Evolutionary conservation across 2,329 filamentous ascomycete species (phyloP).

Genomic region (Aspergillus candidus): DNA sequence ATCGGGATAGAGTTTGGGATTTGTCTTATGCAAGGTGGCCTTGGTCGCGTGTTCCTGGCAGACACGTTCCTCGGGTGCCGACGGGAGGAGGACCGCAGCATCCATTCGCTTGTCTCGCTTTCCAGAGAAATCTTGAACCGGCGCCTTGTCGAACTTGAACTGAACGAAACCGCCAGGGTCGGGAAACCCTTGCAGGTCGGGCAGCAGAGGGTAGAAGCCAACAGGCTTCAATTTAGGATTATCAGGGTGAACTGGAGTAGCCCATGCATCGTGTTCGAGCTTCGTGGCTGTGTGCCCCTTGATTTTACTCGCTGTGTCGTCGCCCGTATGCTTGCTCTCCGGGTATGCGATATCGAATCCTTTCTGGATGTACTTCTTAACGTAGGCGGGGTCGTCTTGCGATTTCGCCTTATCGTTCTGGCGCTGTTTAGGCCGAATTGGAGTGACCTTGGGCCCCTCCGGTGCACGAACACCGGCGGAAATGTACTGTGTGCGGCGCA

Average conservation of each 20-base stretch:
- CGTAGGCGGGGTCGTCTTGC: constrained; percentile 54
- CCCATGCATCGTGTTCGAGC: constrained; percentile 55
- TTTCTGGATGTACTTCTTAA: constrained; percentile 56
- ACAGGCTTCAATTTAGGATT: constrained; percentile 53
- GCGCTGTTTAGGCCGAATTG: constrained; percentile 22
- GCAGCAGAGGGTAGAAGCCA: constrained; percentile 55
- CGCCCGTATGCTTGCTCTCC: constrained; percentile 52
- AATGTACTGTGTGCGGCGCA: constrained; percentile 94
- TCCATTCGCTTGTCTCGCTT: constrained; percentile 56
- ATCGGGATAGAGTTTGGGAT: constrained; percentile 46
- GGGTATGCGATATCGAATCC: constrained; percentile 62
- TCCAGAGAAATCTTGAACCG: constrained; percentile 42
- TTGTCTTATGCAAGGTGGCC: constrained; percentile 42
- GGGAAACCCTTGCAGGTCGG: constrained; percentile 55
- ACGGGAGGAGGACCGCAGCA: constrained; percentile 51
- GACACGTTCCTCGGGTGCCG: constrained; percentile 43
- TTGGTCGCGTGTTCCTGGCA: constrained; percentile 45
- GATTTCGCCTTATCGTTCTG: constrained; percentile 29
- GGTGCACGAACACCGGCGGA: constrained; percentile 33
- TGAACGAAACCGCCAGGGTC: constrained; percentile 55
- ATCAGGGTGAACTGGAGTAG: constrained; percentile 53
- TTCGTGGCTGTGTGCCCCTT: constrained; percentile 49
- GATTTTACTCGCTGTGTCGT: constrained; percentile 48
- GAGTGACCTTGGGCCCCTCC: constrained; percentile 25
- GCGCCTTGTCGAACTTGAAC: constrained; percentile 58